Conservation (phyloP, 345 rosid species). For the Draba incana region DNA sequence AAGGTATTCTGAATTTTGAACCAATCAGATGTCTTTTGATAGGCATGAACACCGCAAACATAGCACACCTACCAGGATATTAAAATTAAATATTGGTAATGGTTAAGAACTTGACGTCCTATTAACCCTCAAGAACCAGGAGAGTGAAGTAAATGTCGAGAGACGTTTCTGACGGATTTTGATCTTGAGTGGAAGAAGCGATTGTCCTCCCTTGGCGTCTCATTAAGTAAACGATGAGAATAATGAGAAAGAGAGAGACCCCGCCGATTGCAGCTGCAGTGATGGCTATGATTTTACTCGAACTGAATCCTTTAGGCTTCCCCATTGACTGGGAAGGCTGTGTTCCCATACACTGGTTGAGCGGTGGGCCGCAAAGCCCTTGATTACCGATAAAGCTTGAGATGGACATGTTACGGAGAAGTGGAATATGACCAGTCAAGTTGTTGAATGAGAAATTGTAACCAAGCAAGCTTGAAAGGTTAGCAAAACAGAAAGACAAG, state of each 20-base stretch:
- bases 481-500: constrained; percentile 42
- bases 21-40: background rate
- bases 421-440: constrained; percentile 64
- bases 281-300: constrained; percentile 66
- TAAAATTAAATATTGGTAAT: background rate
- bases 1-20: constrained; percentile 5
- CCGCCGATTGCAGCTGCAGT: constrained; percentile 71
- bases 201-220: constrained; percentile 51
- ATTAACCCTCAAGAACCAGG: background rate
- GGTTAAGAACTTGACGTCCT: background rate
- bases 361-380: constrained; percentile 78
- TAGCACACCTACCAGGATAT: background rate
- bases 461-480: constrained; percentile 68
- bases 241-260: constrained; percentile 64
- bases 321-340: constrained; percentile 40
- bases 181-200: constrained; percentile 49
- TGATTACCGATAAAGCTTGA: constrained; percentile 63
- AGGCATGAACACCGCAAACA: constrained; percentile 1
- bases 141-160: constrained; percentile 51
- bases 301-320: constrained; percentile 30
- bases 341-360: constrained; percentile 52
- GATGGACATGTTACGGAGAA: constrained; percentile 49
- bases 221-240: constrained; percentile 59
- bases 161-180: constrained; percentile 30
- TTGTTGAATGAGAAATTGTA: constrained; percentile 86